Evolutionary conservation across 140 eudicot genomes (phyloP).

Genomic region (Ambrosia hybrid): DNA sequence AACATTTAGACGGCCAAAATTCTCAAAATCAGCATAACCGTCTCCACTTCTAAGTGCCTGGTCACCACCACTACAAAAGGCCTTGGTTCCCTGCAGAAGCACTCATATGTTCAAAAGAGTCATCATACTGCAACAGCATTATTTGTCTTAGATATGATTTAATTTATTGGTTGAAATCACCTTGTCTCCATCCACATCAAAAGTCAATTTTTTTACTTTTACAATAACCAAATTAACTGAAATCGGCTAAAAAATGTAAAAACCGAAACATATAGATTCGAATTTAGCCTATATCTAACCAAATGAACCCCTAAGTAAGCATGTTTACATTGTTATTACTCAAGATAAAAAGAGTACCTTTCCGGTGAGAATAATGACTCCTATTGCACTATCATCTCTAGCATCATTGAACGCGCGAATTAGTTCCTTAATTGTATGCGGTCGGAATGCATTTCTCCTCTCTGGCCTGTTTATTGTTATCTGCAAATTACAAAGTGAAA

Average conservation of each 20-base stretch:
- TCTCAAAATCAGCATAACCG: constrained; percentile 80
- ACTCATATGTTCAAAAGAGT: neutral
- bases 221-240: too few species aligned
- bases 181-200: too few species aligned
- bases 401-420: constrained; percentile 94
- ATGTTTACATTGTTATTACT: neutral
- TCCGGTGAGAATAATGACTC: constrained; percentile 96
- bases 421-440: constrained; percentile 88
- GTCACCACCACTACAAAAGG: constrained; percentile 98
- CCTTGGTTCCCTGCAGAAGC: constrained; percentile 75
- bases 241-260: too few species aligned
- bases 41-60: constrained; percentile 82
- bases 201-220: too few species aligned
- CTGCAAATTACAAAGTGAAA: constrained; percentile 33
- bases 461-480: constrained; percentile 96
- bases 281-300: too few species aligned
- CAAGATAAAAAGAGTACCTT: constrained; percentile 43
- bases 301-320: neutral
- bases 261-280: too few species aligned
- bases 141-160: too few species aligned
- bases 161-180: too few species aligned
- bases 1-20: constrained; percentile 92
- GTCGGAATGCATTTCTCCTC: constrained; percentile 95
- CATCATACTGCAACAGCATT: neutral
- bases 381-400: constrained; percentile 80